Conservation (phyloP, 2,329 filamentous ascomycete genomes). For the Tolypocladium album region DNA sequence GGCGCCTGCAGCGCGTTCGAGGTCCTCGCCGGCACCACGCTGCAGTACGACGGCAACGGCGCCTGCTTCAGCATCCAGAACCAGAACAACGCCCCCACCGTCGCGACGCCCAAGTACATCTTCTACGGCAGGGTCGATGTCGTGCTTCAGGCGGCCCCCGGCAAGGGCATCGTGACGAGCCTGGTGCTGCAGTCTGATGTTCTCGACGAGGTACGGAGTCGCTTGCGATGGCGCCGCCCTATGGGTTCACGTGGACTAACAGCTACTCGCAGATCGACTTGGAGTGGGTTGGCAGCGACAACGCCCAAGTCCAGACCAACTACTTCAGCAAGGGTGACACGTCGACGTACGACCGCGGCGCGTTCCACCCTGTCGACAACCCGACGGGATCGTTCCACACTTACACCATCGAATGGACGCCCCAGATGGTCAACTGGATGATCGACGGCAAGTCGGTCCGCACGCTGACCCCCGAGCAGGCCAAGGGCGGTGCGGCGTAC, state of each 20-base stretch:
- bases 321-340: conserved; percentile 71
- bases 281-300: conserved; percentile 76
- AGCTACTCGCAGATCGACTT: conserved; percentile 58
- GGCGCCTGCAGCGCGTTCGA: conserved; percentile 51
- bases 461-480: conserved; percentile 48
- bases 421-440: conserved; percentile 51
- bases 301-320: conserved; percentile 64
- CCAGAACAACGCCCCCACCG: conserved; percentile 57
- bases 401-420: conserved; percentile 60
- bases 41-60: conserved; percentile 37
- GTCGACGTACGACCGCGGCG: conserved; percentile 59
- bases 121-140: conserved; percentile 90
- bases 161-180: conserved; percentile 79
- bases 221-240: not conserved
- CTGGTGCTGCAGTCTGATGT: conserved; percentile 82
- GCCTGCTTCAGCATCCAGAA: conserved; percentile 57
- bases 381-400: conserved; percentile 45
- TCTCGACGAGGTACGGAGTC: conserved; percentile 44
- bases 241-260: not conserved
- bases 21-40: conserved; percentile 31
- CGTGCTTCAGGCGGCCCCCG: conserved; percentile 66
- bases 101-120: conserved; percentile 75
- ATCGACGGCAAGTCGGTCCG: conserved; percentile 53
- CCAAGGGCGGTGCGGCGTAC: conserved; percentile 46
- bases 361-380: conserved; percentile 44